phyloP scores from a whole-genome alignment of 1,284 basidiomycete genomes.

The Taiwanofungus camphoratus region DNA sequence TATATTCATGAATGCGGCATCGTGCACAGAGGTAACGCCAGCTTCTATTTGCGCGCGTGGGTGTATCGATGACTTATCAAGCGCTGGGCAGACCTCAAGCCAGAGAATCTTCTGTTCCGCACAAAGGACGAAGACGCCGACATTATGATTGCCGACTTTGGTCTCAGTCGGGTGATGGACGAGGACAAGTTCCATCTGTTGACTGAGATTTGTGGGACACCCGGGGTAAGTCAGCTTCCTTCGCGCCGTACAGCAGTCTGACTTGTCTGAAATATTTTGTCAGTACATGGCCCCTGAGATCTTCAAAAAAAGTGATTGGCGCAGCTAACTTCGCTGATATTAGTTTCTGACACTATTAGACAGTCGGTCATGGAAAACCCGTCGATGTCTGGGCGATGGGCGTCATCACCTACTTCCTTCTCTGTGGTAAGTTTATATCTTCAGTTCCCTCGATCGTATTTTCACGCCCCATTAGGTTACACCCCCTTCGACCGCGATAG shows the following conservation, averaged over 20 bases:
- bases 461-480: conserved; percentile 45
- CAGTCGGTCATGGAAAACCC: conserved; percentile 90
- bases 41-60: conserved; percentile 1
- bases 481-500: conserved; percentile 92
- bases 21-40: conserved; percentile 78
- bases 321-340: conserved; percentile 1
- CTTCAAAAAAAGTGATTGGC: conserved; percentile 81
- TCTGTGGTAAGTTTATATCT: conserved; percentile 49
- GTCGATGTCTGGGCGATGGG: conserved; percentile 98
- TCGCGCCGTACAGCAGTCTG: too few species aligned
- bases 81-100: conserved; percentile 74
- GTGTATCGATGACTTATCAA: conserved; percentile 2
- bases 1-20: conserved; percentile 93
- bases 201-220: conserved; percentile 94
- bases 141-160: conserved; percentile 97
- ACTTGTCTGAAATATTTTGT: too few species aligned
- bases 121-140: conserved; percentile 88
- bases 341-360: conserved; percentile 9
- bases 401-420: conserved; percentile 92
- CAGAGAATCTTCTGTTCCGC: conserved; percentile 95
- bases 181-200: conserved; percentile 85
- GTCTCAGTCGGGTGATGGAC: conserved; percentile 84
- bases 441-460: background rate
- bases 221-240: conserved; percentile 50
- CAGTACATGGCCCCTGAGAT: conserved; percentile 99